Percentiles rank a stretch among this genome's conserved stretches.
Evolutionary conservation across 2,329 filamentous ascomycete species (phyloP).

Genomic region (Microsporum ferrugineum): DNA sequence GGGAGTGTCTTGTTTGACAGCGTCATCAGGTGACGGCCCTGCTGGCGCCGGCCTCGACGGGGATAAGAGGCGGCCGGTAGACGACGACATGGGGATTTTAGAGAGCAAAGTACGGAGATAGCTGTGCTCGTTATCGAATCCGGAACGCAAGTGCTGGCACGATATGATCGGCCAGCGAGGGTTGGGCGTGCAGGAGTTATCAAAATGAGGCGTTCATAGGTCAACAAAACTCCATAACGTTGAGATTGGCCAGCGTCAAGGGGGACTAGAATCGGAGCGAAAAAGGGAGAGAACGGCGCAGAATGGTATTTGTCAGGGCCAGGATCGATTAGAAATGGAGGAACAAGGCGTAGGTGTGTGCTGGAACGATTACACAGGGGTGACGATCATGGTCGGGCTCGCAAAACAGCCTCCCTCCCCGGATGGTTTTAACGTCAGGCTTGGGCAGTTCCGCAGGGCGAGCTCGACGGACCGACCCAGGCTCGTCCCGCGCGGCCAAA

Average conservation of each 20-base stretch:
- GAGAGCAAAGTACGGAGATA: neutral
- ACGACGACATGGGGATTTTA: slow-evolving; percentile 1
- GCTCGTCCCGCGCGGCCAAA: slow-evolving; percentile 7
- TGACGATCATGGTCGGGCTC: slow-evolving; percentile 1
- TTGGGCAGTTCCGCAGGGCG: slow-evolving; percentile 6
- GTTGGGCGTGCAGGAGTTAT: neutral
- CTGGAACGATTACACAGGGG: slow-evolving; percentile 1
- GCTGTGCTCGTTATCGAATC: neutral
- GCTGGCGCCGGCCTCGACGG: slow-evolving; percentile 6
- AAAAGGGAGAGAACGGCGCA: neutral
- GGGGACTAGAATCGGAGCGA: neutral
- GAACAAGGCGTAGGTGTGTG: neutral
- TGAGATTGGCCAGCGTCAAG: slow-evolving; percentile 1
- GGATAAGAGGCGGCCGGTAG: slow-evolving; percentile 3
- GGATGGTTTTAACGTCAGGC: neutral
- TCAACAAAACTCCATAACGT: slow-evolving; percentile 2
- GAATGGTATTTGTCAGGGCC: neutral
- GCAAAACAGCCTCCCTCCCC: neutral
- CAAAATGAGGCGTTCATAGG: slow-evolving; percentile 4
- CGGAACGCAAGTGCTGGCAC: neutral
- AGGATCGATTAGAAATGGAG: neutral
- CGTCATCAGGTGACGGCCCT: neutral
- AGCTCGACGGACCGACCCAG: slow-evolving; percentile 8
- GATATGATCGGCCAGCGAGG: neutral
- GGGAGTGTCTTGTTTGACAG: neutral